Evolutionary conservation across 768 basidiomycete species (phyloP), one percentile per base, ranked within the genome.

Genomic region (Pleurotus sapidus): DNA sequence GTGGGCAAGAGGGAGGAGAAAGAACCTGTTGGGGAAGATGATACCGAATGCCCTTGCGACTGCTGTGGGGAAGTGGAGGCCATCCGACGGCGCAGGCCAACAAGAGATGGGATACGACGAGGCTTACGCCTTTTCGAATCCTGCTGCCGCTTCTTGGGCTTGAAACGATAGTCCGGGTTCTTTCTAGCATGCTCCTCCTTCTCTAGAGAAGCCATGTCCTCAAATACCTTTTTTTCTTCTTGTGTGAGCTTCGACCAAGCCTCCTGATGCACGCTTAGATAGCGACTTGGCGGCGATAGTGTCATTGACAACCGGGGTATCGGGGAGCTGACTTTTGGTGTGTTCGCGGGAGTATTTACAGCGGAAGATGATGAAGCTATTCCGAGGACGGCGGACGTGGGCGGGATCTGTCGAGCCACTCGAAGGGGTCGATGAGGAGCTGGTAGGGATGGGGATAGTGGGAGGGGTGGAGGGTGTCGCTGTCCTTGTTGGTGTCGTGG

Each of bases 251-350:
- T 72, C 39, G 77, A 78, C 93, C 93, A 95, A 27, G 88, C 85
- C 51, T 86, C 85, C 85, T 0, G 82, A 86, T 0, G 91, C 91
- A 47, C 88, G 80, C 63, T 88, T 87, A n/a, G 88, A 91, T 39
- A 93, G 78, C 1, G 82, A 78, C 67, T 84, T 83, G 58, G 81
- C 80, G 2, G 68, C 56, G 18, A 70, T 67, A 5, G 68, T 54
- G 37, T 73, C 74, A n/a, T 25, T 71, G 72, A 24, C 30, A 34
- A 34, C 74, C 66, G 42, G 18, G 39, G 18, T 38, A n/a, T 30
- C 43, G 25, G 68, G 64, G 18, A 73, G 70, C 45, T 72, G 73
- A 54, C 70, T 69, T 67, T 68, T 71, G 7, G 72, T 66, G 65
- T 83, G 76, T 58, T 72, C 72, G 63, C 69, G 77, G 61, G 79